Evolutionary conservation across 805 yeast species (phyloP).

Genomic region (Starmerella bombi): DNA sequence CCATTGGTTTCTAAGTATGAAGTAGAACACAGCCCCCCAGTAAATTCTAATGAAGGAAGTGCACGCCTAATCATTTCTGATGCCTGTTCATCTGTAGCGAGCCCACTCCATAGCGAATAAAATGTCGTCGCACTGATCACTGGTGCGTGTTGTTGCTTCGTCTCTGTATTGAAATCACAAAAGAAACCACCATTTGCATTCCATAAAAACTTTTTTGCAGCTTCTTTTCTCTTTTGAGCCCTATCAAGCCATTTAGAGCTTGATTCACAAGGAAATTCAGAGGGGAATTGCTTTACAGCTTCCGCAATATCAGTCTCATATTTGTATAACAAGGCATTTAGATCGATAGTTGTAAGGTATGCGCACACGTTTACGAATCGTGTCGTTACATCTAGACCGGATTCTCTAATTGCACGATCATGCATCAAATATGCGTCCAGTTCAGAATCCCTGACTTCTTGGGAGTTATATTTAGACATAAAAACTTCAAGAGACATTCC

Average conservation of each 20-base stretch:
- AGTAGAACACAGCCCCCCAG: conserved; percentile 85
- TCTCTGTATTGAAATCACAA: conserved; percentile 67
- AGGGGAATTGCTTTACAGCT: conserved; percentile 45
- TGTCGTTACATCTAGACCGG: conserved; percentile 91
- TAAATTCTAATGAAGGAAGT: conserved; percentile 59
- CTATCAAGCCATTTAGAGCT: conserved; percentile 46
- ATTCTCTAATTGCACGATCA: conserved; percentile 89
- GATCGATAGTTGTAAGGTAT: conserved; percentile 75
- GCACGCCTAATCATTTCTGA: conserved; percentile 41
- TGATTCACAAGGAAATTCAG: conserved; percentile 34
- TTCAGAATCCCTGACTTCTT: conserved; percentile 54
- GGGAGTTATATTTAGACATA: conserved; percentile 53
- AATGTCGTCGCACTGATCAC: conserved; percentile 72
- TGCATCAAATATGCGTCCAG: conserved; percentile 80
- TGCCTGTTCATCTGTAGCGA: conserved; percentile 60
- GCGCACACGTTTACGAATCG: conserved; percentile 86
- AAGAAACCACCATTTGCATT: conserved; percentile 55
- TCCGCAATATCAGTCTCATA: conserved; percentile 76
- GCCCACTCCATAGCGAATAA: conserved; percentile 84
- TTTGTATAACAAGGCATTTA: conserved; percentile 73
- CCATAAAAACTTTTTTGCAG: conserved; percentile 67
- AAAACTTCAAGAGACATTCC: conserved; percentile 47
- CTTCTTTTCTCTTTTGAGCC: conserved; percentile 41
- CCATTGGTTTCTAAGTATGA: conserved; percentile 44
- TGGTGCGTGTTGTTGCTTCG: conserved; percentile 43